A percentile compares a stretch with the other conserved stretches of the same genome.
phyloP scores from a whole-genome alignment of 495 filamentous ascomycete genomes.

The Daldinia decipiens region DNA sequence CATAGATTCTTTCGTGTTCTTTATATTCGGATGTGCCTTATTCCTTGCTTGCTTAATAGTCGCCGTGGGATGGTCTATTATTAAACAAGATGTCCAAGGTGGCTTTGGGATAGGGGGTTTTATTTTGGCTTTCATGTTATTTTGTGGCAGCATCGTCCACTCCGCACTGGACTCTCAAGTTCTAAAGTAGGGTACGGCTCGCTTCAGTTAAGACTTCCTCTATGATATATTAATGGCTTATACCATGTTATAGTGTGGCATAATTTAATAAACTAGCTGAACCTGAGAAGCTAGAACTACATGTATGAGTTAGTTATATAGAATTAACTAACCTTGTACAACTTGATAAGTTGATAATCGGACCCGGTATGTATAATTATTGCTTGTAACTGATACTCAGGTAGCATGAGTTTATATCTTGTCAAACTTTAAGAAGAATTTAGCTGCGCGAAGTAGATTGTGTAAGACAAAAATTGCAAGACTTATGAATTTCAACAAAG shows the following conservation, averaged over 20 bases:
- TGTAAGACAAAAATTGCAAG: neutral
- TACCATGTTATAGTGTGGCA: too few species aligned
- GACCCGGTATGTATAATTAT: too few species aligned
- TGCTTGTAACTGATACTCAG: too few species aligned
- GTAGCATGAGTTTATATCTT: too few species aligned
- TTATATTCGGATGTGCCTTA: constrained; percentile 13
- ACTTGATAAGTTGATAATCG: too few species aligned
- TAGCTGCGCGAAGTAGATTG: neutral
- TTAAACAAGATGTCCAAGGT: constrained; percentile 22
- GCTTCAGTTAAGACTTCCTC: too few species aligned
- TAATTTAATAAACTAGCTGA: too few species aligned
- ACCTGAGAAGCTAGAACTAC: too few species aligned
- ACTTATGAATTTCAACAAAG: neutral
- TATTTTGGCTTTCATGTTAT: constrained; percentile 16
- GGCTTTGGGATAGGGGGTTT: constrained; percentile 26
- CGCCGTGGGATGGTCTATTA: constrained; percentile 15
- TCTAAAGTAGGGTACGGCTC: neutral
- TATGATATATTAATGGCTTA: too few species aligned
- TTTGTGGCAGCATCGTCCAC: neutral
- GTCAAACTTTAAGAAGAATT: neutral
- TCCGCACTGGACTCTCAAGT: neutral
- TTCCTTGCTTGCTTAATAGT: neutral
- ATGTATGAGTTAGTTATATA: too few species aligned
- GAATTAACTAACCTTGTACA: too few species aligned
- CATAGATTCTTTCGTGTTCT: constrained; percentile 13